Conservation (phyloP, 441 rosid species). For the Syzygium malaccense region DNA sequence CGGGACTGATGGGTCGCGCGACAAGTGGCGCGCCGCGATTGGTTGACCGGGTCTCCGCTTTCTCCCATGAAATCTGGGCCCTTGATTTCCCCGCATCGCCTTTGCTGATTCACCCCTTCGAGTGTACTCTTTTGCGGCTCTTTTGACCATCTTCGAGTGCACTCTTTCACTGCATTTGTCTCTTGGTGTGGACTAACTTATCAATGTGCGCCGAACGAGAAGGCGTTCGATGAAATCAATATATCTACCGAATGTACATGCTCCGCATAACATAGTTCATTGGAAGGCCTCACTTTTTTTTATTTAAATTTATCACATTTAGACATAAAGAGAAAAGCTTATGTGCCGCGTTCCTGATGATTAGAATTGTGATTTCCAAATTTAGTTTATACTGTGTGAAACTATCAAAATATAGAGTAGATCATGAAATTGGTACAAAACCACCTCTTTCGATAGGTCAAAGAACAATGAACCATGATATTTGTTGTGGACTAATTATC, state of each 20-base stretch:
- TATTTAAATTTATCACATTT: not conserved
- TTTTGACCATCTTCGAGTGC: not conserved
- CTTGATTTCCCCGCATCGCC: not conserved
- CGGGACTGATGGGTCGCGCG: not conserved
- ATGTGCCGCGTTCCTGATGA: not conserved
- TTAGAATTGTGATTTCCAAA: not conserved
- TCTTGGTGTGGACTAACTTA: not conserved
- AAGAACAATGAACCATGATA: not conserved
- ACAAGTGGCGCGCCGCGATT: constrained; percentile 4
- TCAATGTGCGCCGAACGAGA: not conserved
- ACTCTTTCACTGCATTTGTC: not conserved
- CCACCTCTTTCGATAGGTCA: not conserved
- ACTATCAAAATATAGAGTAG: not conserved
- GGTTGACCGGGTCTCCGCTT: not conserved
- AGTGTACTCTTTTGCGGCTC: not conserved
- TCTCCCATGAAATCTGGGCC: not conserved
- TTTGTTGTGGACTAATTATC: not conserved
- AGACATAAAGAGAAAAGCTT: not conserved
- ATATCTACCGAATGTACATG: not conserved
- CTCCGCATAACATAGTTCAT: not conserved
- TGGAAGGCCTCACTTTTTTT: not conserved
- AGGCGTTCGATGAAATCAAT: not conserved
- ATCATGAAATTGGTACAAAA: not conserved
- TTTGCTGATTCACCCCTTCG: not conserved
- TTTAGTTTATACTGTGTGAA: not conserved